Base-by-base conservation (phyloP, 306 rosid genomes). In the Sicyos edulis region DNA sequence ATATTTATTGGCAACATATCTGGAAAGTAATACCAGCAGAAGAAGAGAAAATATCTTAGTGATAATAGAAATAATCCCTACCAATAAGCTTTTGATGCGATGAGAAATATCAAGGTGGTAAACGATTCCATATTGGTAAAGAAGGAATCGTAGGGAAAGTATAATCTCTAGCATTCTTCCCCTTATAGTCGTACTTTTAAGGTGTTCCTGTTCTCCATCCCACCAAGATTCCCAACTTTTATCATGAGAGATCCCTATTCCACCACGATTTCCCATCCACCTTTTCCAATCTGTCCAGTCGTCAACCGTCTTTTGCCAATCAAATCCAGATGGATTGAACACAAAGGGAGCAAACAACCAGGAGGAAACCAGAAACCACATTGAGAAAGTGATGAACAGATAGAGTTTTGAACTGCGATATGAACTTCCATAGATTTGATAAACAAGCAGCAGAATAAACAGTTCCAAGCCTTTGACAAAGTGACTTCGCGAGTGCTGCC, bases 261-360 rank as follows among this genome's bases (percentile, higher is more conserved):
- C 96, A 57, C 99, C 97, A 44, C 99, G 95, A 68, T 93, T 93
- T 81, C 96, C 97, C 99, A 93, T 93, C 97, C 99, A 93, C 60
- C 95, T 84, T 80, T 91, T 93, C 97, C 97, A 93, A 74, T 91
- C 99, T 15, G 95, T 80, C 97, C 97, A 93, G 80, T 93, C 99
- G 47, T 93, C 97, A 75, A 93, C 97, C 11, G 97, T 93, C 76
- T 93, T 90, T 85, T 93, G 99, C 99, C 99, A 93, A 63, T 93
- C 97, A 78, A 93, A 93, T 50, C 92, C 91, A 60, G 95, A 93
- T 10, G 99, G 99, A 77, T 91, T 89, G 82, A 93, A 91, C 79
- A 91, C 70, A 75, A 86, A 93, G n/a, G 99, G 99, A 74, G 97
- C 97, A 85, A 93, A 93, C 83, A 93, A 78, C 99, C 97, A 93